These are phyloP conservation scores for Aspergillus nanangensis DNA, from an alignment of 495 filamentous ascomycete genomes.

Conservation along the genomic window DNA sequence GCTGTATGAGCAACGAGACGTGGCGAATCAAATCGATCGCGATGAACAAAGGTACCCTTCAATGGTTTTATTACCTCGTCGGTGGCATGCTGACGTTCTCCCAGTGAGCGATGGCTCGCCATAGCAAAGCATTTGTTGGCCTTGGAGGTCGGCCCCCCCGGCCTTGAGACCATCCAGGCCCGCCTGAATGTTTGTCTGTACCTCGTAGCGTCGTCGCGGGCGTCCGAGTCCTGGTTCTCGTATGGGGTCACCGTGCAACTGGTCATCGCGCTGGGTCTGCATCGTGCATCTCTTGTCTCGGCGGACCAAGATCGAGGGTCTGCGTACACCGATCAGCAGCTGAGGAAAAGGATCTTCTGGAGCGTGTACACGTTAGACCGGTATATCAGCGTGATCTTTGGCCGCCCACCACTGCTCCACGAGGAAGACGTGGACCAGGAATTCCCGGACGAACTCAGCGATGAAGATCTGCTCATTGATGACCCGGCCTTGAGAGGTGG, in stretches of 20 bases:
- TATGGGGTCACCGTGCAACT: slow-evolving; percentile 19
- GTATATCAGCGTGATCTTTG: slow-evolving; percentile 24
- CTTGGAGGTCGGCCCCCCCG: slow-evolving; percentile 17
- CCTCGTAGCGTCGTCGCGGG: slow-evolving; percentile 20
- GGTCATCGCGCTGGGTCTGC: slow-evolving; percentile 15
- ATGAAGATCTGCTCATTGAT: slow-evolving; percentile 16
- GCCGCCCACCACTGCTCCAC: slow-evolving; percentile 31
- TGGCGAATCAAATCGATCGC: too few species aligned
- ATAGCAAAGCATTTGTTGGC: too few species aligned
- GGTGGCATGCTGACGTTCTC: too few species aligned
- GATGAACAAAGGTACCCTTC: too few species aligned
- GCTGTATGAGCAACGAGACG: too few species aligned
- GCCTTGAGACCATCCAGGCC: slow-evolving; percentile 19
- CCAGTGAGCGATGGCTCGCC: too few species aligned
- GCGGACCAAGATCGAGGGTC: too few species aligned
- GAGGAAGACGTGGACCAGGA: slow-evolving; percentile 49
- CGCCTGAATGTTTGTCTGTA: slow-evolving; percentile 22
- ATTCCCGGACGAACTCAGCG: slow-evolving; percentile 30
- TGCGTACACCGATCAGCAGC: too few species aligned
- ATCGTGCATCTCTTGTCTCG: too few species aligned
- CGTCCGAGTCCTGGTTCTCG: slow-evolving; percentile 23
- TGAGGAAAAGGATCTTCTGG: slow-evolving; percentile 54
- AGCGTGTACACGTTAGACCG: slow-evolving; percentile 48
- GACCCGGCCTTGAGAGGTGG: too few species aligned
- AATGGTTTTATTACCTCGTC: too few species aligned